Evolutionary conservation across 129 eudicot genomes (phyloP).

Genomic region (Chrysanthemum lavandulifolium): DNA sequence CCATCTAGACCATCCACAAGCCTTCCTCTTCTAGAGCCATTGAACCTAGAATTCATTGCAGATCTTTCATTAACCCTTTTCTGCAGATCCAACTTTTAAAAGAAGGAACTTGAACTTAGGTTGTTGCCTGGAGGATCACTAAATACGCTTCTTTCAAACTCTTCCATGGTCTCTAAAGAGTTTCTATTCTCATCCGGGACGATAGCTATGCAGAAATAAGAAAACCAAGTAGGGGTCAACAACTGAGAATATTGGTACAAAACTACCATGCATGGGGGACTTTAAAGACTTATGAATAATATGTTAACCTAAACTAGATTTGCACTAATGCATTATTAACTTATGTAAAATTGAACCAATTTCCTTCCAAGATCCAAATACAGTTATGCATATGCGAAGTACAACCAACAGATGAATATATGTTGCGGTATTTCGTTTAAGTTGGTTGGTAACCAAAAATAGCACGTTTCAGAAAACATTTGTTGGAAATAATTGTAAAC

Average conservation of each 20-base stretch:
- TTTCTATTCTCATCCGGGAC: slow-evolving; percentile 22
- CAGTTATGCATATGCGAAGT: too few relatives aligned
- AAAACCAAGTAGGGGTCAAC: neutral
- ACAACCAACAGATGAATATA: too few relatives aligned
- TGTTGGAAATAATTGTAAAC: too few relatives aligned
- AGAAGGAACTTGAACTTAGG: slow-evolving; percentile 35
- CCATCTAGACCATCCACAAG: slow-evolving; percentile 50
- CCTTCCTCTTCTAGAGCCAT: slow-evolving; percentile 25
- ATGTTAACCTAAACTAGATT: too few relatives aligned
- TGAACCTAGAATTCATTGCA: slow-evolving; percentile 15
- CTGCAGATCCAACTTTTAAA: slow-evolving; percentile 36
- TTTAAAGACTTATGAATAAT: too few relatives aligned
- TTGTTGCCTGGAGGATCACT: slow-evolving; percentile 8
- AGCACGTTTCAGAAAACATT: too few relatives aligned
- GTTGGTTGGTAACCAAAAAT: too few relatives aligned
- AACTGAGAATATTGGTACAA: neutral
- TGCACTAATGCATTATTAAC: too few relatives aligned
- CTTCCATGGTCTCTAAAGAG: slow-evolving; percentile 42
- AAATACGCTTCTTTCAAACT: slow-evolving; percentile 37
- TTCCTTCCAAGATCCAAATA: too few relatives aligned
- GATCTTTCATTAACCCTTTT: slow-evolving; percentile 30
- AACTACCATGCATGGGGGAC: neutral
- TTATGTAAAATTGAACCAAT: too few relatives aligned
- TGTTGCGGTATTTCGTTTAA: too few relatives aligned
- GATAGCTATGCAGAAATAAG: slow-evolving; percentile 25